Percentiles rank a stretch among this genome's conserved stretches.
Evolutionary conservation across 2,329 filamentous ascomycete species (phyloP).

Genomic region (Aspergillus sp.): DNA sequence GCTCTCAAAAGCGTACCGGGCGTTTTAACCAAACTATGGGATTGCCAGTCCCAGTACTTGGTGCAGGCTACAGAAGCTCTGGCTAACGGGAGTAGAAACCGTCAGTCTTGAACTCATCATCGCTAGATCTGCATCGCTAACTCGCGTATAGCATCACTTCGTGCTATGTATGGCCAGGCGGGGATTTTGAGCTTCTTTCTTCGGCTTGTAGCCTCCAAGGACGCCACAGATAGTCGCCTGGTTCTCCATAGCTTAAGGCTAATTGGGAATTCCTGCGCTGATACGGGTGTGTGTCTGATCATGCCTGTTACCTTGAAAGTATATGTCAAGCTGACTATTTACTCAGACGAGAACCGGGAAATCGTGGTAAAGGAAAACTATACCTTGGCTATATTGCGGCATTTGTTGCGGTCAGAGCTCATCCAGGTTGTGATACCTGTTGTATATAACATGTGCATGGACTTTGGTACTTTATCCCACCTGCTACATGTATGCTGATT

Average conservation of each 20-base stretch:
- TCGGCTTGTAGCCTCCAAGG: constrained; percentile 39
- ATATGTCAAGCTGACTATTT: constrained; percentile 18
- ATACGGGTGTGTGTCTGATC: constrained; percentile 42
- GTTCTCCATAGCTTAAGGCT: constrained; percentile 48
- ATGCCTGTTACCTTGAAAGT: background rate
- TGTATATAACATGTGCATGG: constrained; percentile 52
- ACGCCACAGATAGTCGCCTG: constrained; percentile 33
- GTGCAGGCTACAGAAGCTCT: constrained; percentile 42
- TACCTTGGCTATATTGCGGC: constrained; percentile 42
- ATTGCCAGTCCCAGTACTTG: constrained; percentile 40
- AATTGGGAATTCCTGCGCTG: constrained; percentile 52
- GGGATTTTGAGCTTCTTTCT: constrained; percentile 50
- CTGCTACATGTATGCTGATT: background rate
- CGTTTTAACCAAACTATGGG: constrained; percentile 43
- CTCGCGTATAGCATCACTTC: constrained; percentile 41
- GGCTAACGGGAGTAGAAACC: constrained; percentile 49
- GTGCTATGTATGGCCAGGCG: constrained; percentile 43
- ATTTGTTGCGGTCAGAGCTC: constrained; percentile 40
- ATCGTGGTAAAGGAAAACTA: constrained; percentile 46
- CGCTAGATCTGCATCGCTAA: constrained; percentile 9
- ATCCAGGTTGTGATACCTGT: constrained; percentile 48
- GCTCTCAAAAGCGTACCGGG: constrained; percentile 33
- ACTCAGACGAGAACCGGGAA: constrained; percentile 47
- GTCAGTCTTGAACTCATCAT: constrained; percentile 33
- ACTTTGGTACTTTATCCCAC: constrained; percentile 41